A percentile compares a stretch with the other conserved stretches of the same genome.
These are phyloP conservation scores for Sugiyamaella pinicola DNA, from an alignment of 1,139 yeast species.

Conservation along the genomic window DNA sequence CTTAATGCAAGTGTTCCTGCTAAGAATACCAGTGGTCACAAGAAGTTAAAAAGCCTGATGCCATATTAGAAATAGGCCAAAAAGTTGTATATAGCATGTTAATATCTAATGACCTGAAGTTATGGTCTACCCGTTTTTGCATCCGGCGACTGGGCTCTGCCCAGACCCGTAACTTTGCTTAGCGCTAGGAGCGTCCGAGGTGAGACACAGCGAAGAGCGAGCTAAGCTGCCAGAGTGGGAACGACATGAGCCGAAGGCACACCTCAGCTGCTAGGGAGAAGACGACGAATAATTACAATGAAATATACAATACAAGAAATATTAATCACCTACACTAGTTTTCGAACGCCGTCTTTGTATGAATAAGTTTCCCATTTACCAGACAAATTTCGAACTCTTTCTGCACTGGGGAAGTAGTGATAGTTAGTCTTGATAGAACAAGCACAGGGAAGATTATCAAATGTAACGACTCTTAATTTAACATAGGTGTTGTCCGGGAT, in stretches of 20 bases:
- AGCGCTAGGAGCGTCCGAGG: too few species aligned
- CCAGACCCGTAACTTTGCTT: too few species aligned
- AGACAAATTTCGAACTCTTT: slow-evolving; percentile 45
- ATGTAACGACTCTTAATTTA: slow-evolving; percentile 76
- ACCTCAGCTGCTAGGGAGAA: too few species aligned
- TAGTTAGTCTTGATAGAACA: slow-evolving; percentile 83
- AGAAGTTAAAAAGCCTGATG: slow-evolving; percentile 52
- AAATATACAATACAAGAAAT: not conserved
- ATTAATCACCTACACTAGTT: slow-evolving; percentile 5
- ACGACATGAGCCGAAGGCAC: too few species aligned
- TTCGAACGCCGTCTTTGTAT: slow-evolving; percentile 25
- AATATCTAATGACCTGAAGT: slow-evolving; percentile 6
- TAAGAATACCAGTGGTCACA: slow-evolving; percentile 40
- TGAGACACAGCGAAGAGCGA: too few species aligned
- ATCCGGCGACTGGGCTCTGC: too few species aligned
- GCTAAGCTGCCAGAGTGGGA: too few species aligned
- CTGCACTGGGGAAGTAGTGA: slow-evolving; percentile 87
- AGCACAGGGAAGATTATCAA: slow-evolving; percentile 84
- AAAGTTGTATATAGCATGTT: slow-evolving; percentile 15
- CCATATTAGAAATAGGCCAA: slow-evolving; percentile 36
- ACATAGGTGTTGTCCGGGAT: slow-evolving; percentile 82
- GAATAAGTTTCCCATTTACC: slow-evolving; percentile 30
- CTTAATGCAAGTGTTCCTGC: slow-evolving; percentile 67
- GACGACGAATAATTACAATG: too few species aligned
- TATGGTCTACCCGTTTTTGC: too few species aligned